Percentiles rank a stretch among this genome's conserved stretches.
Conservation (phyloP, 129 eudicot genomes). For the Chrysanthemum lavandulifolium region DNA sequence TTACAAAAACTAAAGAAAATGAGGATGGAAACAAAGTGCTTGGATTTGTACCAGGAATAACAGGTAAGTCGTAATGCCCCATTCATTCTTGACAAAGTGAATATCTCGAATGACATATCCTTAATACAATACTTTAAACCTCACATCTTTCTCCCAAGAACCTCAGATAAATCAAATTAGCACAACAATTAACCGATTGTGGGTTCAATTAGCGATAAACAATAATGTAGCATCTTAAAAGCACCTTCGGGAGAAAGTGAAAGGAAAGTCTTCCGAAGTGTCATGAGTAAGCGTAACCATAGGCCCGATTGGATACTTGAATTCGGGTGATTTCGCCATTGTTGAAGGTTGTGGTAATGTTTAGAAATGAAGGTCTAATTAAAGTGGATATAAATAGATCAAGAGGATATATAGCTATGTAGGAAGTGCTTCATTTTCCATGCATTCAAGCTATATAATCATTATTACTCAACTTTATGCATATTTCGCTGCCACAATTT, state of each 20-base stretch:
- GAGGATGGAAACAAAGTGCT: too few species aligned
- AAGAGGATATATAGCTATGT: too few species aligned
- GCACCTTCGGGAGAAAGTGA: constrained; percentile 59
- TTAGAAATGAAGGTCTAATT: background rate
- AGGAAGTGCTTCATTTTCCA: too few species aligned
- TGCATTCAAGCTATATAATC: too few species aligned
- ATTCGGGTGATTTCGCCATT: constrained; percentile 31
- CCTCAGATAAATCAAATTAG: background rate
- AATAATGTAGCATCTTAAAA: background rate
- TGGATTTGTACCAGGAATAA: constrained; percentile 31
- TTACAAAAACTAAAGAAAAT: too few species aligned
- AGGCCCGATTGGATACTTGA: constrained; percentile 41
- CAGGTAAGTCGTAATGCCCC: constrained; percentile 38
- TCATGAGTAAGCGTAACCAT: constrained; percentile 57
- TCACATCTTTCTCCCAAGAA: constrained; percentile 31
- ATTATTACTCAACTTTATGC: too few species aligned
- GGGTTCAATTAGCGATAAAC: too few species aligned
- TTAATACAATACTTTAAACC: constrained; percentile 33
- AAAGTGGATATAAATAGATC: too few species aligned
- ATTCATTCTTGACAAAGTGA: constrained; percentile 50
- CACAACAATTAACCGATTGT: too few species aligned
- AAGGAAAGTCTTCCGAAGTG: constrained; percentile 51
- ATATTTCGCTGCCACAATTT: too few species aligned
- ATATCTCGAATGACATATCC: constrained; percentile 53
- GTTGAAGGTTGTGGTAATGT: background rate